A percentile compares a stretch with the other conserved stretches of the same genome.
Evolutionary conservation across 306 rosid species (phyloP).

Genomic region (Pyrus betulifolia): DNA sequence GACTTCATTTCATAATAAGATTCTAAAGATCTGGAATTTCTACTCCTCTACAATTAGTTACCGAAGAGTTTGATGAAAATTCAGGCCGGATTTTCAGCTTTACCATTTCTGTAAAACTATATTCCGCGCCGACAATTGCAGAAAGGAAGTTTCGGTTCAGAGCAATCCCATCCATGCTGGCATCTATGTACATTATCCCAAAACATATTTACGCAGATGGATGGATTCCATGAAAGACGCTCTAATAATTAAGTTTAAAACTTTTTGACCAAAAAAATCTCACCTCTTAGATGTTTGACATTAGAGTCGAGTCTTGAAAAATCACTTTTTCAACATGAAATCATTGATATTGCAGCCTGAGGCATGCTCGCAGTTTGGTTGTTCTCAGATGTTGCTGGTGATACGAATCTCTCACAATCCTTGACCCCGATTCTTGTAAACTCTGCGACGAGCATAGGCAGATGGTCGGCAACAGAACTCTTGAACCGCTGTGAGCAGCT

Average conservation of each 20-base stretch:
- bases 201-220: constrained; percentile 23
- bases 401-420: constrained; percentile 47
- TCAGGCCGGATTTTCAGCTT: neutral
- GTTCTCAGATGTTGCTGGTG: constrained; percentile 20
- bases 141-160: neutral
- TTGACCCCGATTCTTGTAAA: constrained; percentile 46
- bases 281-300: constrained; percentile 8
- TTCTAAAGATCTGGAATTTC: neutral
- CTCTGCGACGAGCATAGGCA: constrained; percentile 37
- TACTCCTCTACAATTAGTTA: neutral
- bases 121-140: too few species aligned
- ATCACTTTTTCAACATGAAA: constrained; percentile 14
- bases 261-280: constrained; percentile 4
- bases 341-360: constrained; percentile 23
- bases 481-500: constrained; percentile 60
- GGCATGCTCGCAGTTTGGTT: constrained; percentile 1
- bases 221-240: constrained; percentile 6
- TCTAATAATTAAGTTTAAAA: constrained; percentile 9
- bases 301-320: constrained; percentile 20
- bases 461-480: constrained; percentile 21
- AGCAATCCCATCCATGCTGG: constrained; percentile 14
- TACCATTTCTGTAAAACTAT: neutral
- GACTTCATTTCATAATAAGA: neutral
- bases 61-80: neutral
- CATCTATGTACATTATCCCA: constrained; percentile 34